A percentile compares a stretch with the other conserved stretches of the same genome.
phyloP scores from a whole-genome alignment of 163 green algal genomes.

The Prototheca stagnorum region DNA sequence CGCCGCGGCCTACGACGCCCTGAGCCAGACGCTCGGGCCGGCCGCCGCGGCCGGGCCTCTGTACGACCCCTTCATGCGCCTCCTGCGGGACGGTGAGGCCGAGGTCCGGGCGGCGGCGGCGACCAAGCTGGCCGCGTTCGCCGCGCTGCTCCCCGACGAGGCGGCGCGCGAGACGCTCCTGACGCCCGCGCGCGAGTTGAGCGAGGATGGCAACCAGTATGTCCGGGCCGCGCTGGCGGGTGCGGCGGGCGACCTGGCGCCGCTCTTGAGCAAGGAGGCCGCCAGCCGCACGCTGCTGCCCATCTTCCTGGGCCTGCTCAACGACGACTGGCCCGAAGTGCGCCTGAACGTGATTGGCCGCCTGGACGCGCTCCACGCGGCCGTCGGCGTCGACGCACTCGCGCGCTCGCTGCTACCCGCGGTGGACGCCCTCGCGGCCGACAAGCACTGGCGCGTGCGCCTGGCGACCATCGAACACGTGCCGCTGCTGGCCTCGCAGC shows the following conservation, averaged over 20 bases:
- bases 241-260: conserved; percentile 87
- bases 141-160: conserved; percentile 42
- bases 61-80: conserved; percentile 61
- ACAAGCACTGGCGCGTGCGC: conserved; percentile 95
- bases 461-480: conserved; percentile 97
- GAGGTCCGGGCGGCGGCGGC: conserved; percentile 88
- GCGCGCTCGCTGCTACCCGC: conserved; percentile 79
- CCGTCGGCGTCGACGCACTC: conserved; percentile 89
- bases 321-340: conserved; percentile 91
- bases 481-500: conserved; percentile 82
- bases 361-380: conserved; percentile 76
- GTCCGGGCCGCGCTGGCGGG: conserved; percentile 80
- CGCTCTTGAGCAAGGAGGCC: conserved; percentile 62
- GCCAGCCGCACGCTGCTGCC: conserved; percentile 85
- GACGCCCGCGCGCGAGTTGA: conserved; percentile 70
- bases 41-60: conserved; percentile 55
- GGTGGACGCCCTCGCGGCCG: conserved; percentile 89
- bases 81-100: conserved; percentile 82
- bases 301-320: conserved; percentile 18
- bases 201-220: conserved; percentile 77
- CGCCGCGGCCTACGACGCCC: conserved; percentile 48
- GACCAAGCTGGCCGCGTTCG: conserved; percentile 69
- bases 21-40: conserved; percentile 73
- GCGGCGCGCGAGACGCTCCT: conserved; percentile 39
- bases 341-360: conserved; percentile 97